Base-by-base conservation (phyloP, 176 grass and related monocot genomes). In the Avena atlantica region DNA sequence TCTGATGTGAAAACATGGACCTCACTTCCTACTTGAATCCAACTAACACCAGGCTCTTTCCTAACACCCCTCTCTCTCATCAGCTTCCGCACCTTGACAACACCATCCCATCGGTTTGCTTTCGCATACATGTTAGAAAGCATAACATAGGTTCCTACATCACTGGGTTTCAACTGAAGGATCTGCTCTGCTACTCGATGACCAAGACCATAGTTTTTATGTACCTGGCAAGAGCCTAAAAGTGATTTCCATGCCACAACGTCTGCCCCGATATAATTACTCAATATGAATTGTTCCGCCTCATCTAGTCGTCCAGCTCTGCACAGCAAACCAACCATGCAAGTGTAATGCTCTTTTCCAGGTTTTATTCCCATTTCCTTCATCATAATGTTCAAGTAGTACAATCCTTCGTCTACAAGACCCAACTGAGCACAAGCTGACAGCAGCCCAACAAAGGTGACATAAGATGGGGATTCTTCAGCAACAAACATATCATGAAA, bases 101-200 rank as follows among this genome's bases (percentile, higher is more conserved):
- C 94, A 6, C 87, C 92, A 76, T 97, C 94, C 90, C 94, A 97
- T 81, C 88, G 62, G 52, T 94, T 92, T 75, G 88, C 90, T 91
- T 97, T 97, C 37, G 94, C 92, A 86, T 94, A 97, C 94, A 94
- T 94, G 61, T 97, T 94, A 57, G 94, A 97, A 47, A 97, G 74
- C 69, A 92, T 83, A 62, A 97, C 89, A 90, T 94, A 92, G n/a
- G 94, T 94, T 85, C 92, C 94, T 37, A 91, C 81, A 85, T 94
- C 92, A 14, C 81, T 84, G 51, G 94, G 94, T 34, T 92, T 90
- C 84, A 94, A 84, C 69, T 90, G 69, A 87, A 97, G 88, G 34
- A 97, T 91, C 58, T 88, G 86, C 25, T 91, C 80, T 64, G 90
- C 94, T 77, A 97, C 87, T 78, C 87, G 83, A 77, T 94, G 84